A percentile compares a stretch with the other conserved stretches of the same genome.
These are phyloP conservation scores for Colletotrichum sojae DNA, from an alignment of 2,329 filamentous ascomycete species.

Conservation along the genomic window DNA sequence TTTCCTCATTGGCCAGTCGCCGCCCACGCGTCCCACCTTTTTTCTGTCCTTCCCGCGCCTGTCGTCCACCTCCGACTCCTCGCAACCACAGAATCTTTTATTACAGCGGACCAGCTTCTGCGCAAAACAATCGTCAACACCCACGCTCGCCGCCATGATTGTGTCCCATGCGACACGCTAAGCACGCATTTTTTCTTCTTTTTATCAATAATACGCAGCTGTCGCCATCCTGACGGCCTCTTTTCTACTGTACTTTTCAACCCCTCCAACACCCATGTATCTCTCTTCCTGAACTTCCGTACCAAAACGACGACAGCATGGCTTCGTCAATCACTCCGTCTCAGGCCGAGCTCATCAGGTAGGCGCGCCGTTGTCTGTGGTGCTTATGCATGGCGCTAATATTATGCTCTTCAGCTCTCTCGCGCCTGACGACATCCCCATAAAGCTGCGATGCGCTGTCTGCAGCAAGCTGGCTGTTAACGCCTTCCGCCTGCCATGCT, in stretches of 20 bases:
- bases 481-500: conserved; percentile 92
- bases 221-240: conserved; percentile 2
- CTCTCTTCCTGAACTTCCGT: conserved; percentile 34
- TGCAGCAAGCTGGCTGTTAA: conserved; percentile 94
- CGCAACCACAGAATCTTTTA: conserved; percentile 40
- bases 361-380: conserved; percentile 40
- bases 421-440: conserved; percentile 88
- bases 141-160: conserved; percentile 32
- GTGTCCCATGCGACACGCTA: conserved; percentile 32
- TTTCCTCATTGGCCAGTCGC: conserved; percentile 31
- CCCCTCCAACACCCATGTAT: conserved; percentile 39
- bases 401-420: conserved; percentile 72
- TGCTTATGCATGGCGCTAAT: conserved; percentile 18
- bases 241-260: conserved; percentile 30
- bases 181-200: conserved; percentile 3
- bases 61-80: conserved; percentile 37
- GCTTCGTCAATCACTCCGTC: conserved; percentile 58
- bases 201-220: conserved; percentile 3
- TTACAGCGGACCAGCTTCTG: conserved; percentile 18
- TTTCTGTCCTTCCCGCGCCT: conserved; percentile 41
- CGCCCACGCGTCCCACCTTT: conserved; percentile 37
- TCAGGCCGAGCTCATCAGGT: conserved; percentile 73
- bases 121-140: conserved; percentile 32
- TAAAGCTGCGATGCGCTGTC: conserved; percentile 93
- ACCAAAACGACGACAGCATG: conserved; percentile 42